Evolutionary conservation across 345 rosid species (phyloP), one percentile per base, ranked within the genome.

Genomic region (Citrus cavaleriei): DNA sequence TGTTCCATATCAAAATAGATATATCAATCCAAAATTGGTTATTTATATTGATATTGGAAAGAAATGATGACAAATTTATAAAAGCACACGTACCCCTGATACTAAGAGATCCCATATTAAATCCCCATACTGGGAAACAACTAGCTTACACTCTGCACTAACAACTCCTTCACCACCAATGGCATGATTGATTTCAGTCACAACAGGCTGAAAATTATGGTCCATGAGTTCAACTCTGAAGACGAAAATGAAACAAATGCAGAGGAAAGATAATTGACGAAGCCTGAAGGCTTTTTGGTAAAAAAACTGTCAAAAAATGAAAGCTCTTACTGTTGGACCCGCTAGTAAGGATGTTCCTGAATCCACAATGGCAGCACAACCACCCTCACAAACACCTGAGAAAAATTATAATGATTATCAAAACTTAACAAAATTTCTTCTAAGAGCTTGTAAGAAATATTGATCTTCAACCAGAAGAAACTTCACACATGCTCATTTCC

Each of bases 301-400:
- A 66, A 57, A n/a, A 30, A 76, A 32, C 10, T 6, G 24, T 30
- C 42, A 22, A 51, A 14, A 34, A 40, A 65, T 70, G 38, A 69
- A 46, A 70, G 38, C 19, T 22, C 86, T 10, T 89, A 92, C 98
- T 7, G 93, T 88, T 75, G 94, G 98, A 70, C 97, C 98, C 74
- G 90, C 94, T 37, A 94, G 86, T 79, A 92, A 85, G 80, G 94
- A 91, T 72, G 92, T 92, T 78, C 97, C 98, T 1, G 97, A 90
- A 83, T 92, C 97, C 82, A 91, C 87, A 71, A 92, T 88, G 65
- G 91, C 95, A 75, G 87, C 92, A 74, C 98, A 94, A 12, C 95
- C 90, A 35, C 75, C 79, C 22, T 58, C 79, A 69, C 97, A 94
- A 55, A 87, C 83, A 67, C 91, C 98, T 86, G 84, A 16, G 40